Evolutionary conservation across 257 asterid genomes (phyloP).

Genomic region (Oldenlandia corymbosa): DNA sequence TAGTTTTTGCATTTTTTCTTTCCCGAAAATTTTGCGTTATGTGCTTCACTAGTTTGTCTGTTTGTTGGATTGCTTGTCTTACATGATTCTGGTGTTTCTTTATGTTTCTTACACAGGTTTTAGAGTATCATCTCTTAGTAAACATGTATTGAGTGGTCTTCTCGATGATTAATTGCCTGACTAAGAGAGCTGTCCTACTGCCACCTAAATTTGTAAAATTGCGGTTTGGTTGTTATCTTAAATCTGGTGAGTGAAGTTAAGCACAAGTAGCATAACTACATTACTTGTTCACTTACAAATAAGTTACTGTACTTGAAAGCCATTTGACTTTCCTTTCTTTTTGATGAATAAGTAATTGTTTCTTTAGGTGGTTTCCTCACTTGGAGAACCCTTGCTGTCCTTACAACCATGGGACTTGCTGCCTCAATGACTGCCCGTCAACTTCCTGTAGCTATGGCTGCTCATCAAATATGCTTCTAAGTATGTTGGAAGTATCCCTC

Average conservation of each 20-base stretch:
- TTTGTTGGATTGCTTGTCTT: slow-evolving; percentile 9
- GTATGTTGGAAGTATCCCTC: slow-evolving; percentile 90
- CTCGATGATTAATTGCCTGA: slow-evolving; percentile 68
- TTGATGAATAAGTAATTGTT: slow-evolving; percentile 7
- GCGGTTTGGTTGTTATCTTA: slow-evolving; percentile 77
- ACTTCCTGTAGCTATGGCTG: slow-evolving; percentile 92
- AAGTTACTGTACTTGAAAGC: not conserved
- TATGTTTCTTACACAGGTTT: slow-evolving; percentile 4
- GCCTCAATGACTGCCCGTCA: slow-evolving; percentile 99
- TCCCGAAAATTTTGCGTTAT: not conserved
- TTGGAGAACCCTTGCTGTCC: slow-evolving; percentile 91
- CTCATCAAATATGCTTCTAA: slow-evolving; percentile 91
- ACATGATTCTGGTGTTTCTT: slow-evolving; percentile 10
- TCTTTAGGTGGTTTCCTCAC: slow-evolving; percentile 78
- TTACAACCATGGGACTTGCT: slow-evolving; percentile 72
- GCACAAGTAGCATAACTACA: not conserved
- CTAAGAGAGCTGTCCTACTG: slow-evolving; percentile 57
- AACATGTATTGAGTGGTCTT: slow-evolving; percentile 64
- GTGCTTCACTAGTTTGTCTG: slow-evolving; percentile 3
- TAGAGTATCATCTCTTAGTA: slow-evolving; percentile 7
- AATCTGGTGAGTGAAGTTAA: slow-evolving; percentile 57
- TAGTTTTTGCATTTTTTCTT: slow-evolving; percentile 49
- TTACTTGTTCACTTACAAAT: not conserved
- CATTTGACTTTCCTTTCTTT: not conserved
- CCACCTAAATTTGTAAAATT: slow-evolving; percentile 75